Evolutionary conservation across 768 basidiomycete species (phyloP), one percentile per base, ranked within the genome.

Genomic region (Suillus lakei): DNA sequence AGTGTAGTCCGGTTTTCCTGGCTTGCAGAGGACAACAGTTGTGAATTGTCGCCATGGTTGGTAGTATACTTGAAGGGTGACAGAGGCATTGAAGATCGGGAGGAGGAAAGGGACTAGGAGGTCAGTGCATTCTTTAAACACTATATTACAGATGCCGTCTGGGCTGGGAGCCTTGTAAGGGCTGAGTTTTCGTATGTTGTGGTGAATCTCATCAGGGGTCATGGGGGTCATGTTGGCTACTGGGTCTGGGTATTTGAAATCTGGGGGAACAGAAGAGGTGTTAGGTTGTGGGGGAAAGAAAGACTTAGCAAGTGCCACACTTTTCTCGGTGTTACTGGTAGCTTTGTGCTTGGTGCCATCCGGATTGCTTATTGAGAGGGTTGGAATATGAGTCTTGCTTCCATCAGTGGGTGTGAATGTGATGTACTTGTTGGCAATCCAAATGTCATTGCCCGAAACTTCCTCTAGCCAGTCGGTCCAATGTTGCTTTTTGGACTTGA

Each of bases 11-110:
- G 72, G 63, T 46, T 77, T 77, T 0, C 78, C 77, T 0, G 78
- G 79, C 61, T 84, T 83, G 1, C 75, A 64, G 0, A 81, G 64
- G 0, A 79, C 72, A 1, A 75, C 61, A 16, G 76, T 78, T 1
- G 58, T 71, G 34, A 70, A 77, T 1, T 64, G 32, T 30, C 68
- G 65, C 78, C 70, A 75, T 36, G 44, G 26, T 4, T 46, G 44
- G 2, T 65, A 68, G 51, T 66, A 71, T 44, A 36, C 10, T 5
- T 62, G 18, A 5, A 73, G 64, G 3, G 32, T 5, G 21, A 74
- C 44, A 0, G 65, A 54, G 0, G 73, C 75, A 5, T 34, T 61
- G 48, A 68, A 65, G 30, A 70, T 16, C 1, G 43, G 28, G 12
- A 32, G 38, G 16, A 76, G 61, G 26, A 38, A 36, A 12, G 51